A percentile compares a stretch with the other conserved stretches of the same genome.
Conservation (phyloP, 1,284 basidiomycete species). For the Meira miltonrushii region DNA sequence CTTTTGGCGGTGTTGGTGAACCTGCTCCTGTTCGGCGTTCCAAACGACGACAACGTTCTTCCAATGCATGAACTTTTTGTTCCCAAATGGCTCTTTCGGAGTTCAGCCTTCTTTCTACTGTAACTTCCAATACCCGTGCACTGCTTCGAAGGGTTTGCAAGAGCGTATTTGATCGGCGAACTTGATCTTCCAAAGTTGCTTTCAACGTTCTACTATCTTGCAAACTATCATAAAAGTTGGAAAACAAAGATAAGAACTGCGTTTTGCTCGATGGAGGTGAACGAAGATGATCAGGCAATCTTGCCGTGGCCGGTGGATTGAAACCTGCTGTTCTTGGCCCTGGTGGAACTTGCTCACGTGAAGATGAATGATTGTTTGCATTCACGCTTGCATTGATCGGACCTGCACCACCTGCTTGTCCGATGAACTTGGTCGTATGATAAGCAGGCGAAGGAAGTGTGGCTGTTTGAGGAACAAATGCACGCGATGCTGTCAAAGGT, state of each 20-base stretch:
- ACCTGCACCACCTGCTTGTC: not conserved
- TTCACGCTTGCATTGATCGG: not conserved
- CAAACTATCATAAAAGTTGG: conserved; percentile 48
- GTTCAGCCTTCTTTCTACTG: conserved; percentile 38
- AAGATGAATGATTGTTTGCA: not conserved
- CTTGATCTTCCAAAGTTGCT: conserved; percentile 49
- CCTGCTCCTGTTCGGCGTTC: conserved; percentile 12
- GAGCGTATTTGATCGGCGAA: conserved; percentile 44
- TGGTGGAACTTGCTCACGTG: not conserved
- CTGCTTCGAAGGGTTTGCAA: conserved; percentile 47
- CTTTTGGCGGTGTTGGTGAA: not conserved
- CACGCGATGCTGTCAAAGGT: conserved; percentile 17
- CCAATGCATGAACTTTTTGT: conserved; percentile 30
- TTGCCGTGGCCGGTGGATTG: conserved; percentile 18
- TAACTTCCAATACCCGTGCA: conserved; percentile 42
- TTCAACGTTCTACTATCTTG: conserved; percentile 48
- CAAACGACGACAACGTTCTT: conserved; percentile 30
- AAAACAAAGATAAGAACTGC: conserved; percentile 48
- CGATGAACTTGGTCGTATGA: conserved; percentile 34
- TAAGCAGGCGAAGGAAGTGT: conserved; percentile 48
- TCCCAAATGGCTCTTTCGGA: conserved; percentile 42
- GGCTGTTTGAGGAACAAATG: conserved; percentile 37
- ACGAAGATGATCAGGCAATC: conserved; percentile 33
- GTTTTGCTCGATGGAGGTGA: conserved; percentile 37
- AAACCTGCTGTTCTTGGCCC: conserved; percentile 15